Evolutionary conservation across 257 asterid genomes (phyloP).

Genomic region (Cinchona pubescens): DNA sequence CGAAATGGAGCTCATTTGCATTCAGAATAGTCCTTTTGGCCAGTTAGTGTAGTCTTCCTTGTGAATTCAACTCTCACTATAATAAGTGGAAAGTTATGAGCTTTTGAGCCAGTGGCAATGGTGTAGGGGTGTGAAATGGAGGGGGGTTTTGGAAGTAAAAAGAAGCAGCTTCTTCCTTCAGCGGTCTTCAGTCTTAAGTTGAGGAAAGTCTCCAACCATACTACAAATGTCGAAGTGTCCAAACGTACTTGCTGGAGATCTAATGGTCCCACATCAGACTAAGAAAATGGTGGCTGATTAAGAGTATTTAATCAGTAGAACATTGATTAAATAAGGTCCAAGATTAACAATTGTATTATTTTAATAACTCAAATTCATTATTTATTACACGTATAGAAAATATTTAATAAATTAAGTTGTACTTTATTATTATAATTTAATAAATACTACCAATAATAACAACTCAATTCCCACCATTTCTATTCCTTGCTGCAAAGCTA

Average conservation of each 20-base stretch:
- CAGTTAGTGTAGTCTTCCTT: conserved; percentile 33
- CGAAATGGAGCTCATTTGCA: conserved; percentile 22
- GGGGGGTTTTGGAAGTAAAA: conserved; percentile 44
- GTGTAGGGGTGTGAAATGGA: conserved; percentile 16
- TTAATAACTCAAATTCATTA: too few species aligned
- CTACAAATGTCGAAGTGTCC: conserved; percentile 35
- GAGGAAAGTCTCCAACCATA: conserved; percentile 32
- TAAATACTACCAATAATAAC: conserved; percentile 25
- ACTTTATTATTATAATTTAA: too few species aligned
- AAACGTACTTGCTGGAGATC: conserved; percentile 21
- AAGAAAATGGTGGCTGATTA: background rate
- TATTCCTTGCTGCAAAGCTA: conserved; percentile 38
- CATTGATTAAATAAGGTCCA: background rate
- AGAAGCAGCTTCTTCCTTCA: conserved; percentile 17
- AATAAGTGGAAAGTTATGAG: conserved; percentile 29
- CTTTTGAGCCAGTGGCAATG: conserved; percentile 46
- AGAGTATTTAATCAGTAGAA: background rate
- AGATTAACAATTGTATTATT: too few species aligned
- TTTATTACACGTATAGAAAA: too few species aligned
- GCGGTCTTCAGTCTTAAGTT: background rate
- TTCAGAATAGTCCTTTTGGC: conserved; percentile 49
- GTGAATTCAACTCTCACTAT: conserved; percentile 16
- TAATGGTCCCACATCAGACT: conserved; percentile 5
- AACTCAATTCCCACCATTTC: conserved; percentile 41
- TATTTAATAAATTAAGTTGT: too few species aligned